Evolutionary conservation across 352 stramenopile genomes (phyloP).

Genomic region (Aphanomyces stellatus): DNA sequence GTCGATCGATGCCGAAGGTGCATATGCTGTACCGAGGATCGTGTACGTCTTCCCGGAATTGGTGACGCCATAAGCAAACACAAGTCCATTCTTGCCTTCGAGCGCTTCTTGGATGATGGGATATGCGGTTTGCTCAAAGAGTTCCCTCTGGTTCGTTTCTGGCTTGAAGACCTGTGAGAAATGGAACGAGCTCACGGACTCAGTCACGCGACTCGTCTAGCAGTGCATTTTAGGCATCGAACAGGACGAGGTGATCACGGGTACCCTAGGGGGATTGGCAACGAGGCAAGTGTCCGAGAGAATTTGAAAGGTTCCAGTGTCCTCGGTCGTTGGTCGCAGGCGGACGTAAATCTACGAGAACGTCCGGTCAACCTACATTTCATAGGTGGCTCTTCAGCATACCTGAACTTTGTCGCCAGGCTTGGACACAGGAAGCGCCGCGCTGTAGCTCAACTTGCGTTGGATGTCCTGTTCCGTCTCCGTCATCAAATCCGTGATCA

Average conservation of each 20-base stretch:
- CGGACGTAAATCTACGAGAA: slow-evolving; percentile 23
- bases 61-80: slow-evolving; percentile 98
- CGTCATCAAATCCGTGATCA: background rate
- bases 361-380: too few relatives aligned
- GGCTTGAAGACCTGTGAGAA: slow-evolving; percentile 80
- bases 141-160: slow-evolving; percentile 72
- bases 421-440: slow-evolving; percentile 25
- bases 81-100: slow-evolving; percentile 73
- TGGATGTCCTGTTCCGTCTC: slow-evolving; percentile 29
- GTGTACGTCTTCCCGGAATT: slow-evolving; percentile 99
- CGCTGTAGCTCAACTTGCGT: slow-evolving; percentile 63
- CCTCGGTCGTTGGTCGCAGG: slow-evolving; percentile 13
- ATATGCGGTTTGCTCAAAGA: slow-evolving; percentile 87
- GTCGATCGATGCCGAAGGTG: background rate
- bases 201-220: slow-evolving; percentile 63
- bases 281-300: slow-evolving; percentile 51
- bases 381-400: too few relatives aligned
- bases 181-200: slow-evolving; percentile 65
- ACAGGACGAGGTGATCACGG: slow-evolving; percentile 21
- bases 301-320: slow-evolving; percentile 57
- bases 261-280: slow-evolving; percentile 36
- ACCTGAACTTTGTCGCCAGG: slow-evolving; percentile 26
- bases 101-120: slow-evolving; percentile 89
- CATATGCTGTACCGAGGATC: slow-evolving; percentile 77
- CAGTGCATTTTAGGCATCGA: slow-evolving; percentile 27